Base-by-base conservation (phyloP, 345 rosid species). In the Erucastrum elatum region DNA sequence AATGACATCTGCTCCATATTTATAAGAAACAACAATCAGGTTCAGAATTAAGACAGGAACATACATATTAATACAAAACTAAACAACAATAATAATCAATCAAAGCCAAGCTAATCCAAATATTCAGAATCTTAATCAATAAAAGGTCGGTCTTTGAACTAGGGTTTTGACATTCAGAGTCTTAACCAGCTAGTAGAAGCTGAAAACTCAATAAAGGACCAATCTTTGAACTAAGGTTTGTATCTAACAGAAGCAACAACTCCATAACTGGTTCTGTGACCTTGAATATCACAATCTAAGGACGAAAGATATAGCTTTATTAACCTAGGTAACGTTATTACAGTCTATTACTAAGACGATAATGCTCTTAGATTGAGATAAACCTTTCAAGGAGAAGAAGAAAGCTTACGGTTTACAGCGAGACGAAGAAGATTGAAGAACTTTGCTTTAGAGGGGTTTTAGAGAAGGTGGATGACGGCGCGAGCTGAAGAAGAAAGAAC, bases 1-100 rank as follows among this genome's bases (percentile, higher is more conserved):
- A 73, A 12, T 10, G 80, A 62, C 84, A 81, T 81, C 84, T 75
- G 63, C 44, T 39, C 68, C 62, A 69, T 55, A 6, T 53, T 69
- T 8, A 64, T 11, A 16, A 44, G 41, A 29, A 53, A 16, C 34
- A 49, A 26, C 34, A 77, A 55, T 39, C 39, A 71, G 21, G 1
- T 35, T 51, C 44, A 15, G n/a, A 55, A 17, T 17, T 31, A 7
- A 33, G 2, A 72, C 59, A 60, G 0, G 21, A 61, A 72, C 46
- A 53, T 34, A 66, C 21, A 21, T 21, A 21, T 21, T 21, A 21
- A 21, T 21, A 21, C 65, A n/a, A 5, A 53, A 66, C 35, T 41
- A 41, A 27, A 59, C 15, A 72, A 60, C 55, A 66, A 6, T 21
- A 51, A 51, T 13, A 46, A 13, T 46, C 56, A 51, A n/a, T 51